Evolutionary conservation across 441 rosid species (phyloP).

Genomic region (Brassica hybrid): DNA sequence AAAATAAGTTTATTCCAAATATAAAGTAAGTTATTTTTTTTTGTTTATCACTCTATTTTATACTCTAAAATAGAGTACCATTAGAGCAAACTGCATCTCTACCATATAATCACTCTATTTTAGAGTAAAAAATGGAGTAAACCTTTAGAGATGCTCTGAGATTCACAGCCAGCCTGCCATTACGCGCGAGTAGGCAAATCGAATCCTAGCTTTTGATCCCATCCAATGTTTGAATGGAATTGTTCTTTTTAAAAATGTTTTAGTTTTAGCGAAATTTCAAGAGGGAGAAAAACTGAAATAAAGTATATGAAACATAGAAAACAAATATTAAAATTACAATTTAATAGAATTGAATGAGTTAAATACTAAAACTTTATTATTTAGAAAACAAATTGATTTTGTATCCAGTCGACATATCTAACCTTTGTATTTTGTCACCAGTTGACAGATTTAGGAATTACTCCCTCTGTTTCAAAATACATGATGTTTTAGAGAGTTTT

Average conservation of each 20-base stretch:
- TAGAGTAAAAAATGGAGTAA: no score
- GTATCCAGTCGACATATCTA: neutral
- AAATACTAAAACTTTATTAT: neutral
- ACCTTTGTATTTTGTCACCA: neutral
- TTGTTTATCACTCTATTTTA: no score
- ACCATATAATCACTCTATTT: no score
- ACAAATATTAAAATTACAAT: neutral
- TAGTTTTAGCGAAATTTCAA: neutral
- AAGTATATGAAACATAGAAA: neutral
- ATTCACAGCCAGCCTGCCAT: neutral
- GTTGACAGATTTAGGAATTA: neutral
- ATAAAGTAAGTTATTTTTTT: no score
- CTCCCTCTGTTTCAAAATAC: neutral
- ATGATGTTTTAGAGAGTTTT: no score
- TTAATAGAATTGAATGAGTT: neutral
- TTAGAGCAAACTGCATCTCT: no score
- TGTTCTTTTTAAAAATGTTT: neutral
- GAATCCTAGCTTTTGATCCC: neutral
- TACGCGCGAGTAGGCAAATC: neutral
- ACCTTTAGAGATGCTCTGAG: no score
- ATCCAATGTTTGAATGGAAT: neutral
- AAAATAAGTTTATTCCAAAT: no score
- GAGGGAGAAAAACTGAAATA: neutral
- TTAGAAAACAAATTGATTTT: neutral
- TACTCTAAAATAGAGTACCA: no score